Evolutionary conservation across 2,329 filamentous ascomycete species (phyloP).

Genomic region (Tolypocladium album): DNA sequence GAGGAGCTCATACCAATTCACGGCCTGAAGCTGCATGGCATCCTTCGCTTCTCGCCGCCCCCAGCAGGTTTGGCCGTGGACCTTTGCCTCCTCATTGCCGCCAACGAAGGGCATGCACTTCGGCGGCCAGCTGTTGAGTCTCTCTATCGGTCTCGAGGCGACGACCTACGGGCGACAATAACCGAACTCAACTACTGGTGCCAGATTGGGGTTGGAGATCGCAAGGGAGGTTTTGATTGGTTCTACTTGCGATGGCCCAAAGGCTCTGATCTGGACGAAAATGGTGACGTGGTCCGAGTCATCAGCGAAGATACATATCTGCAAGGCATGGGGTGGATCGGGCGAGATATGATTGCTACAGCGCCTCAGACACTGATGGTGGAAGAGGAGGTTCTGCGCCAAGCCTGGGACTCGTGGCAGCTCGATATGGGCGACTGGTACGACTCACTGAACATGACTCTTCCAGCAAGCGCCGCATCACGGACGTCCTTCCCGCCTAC

Average conservation of each 20-base stretch:
- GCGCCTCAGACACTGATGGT: slow-evolving; percentile 25
- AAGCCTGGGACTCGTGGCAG: slow-evolving; percentile 58
- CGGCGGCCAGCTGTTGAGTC: slow-evolving; percentile 52
- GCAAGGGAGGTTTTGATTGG: slow-evolving; percentile 84
- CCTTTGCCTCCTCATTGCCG: slow-evolving; percentile 71
- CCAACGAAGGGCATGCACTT: slow-evolving; percentile 79
- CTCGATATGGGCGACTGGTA: slow-evolving; percentile 52
- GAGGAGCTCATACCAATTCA: slow-evolving; percentile 71
- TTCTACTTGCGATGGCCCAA: slow-evolving; percentile 69
- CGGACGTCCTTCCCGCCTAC: slow-evolving; percentile 3
- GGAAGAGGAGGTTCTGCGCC: slow-evolving; percentile 53
- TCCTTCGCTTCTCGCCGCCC: slow-evolving; percentile 64
- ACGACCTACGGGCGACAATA: slow-evolving; percentile 72
- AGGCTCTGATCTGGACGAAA: slow-evolving; percentile 55
- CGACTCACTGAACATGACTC: slow-evolving; percentile 24
- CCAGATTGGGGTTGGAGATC: slow-evolving; percentile 85
- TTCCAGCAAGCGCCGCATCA: slow-evolving; percentile 20
- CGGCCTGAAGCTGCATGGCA: slow-evolving; percentile 69
- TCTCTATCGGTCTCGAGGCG: slow-evolving; percentile 57
- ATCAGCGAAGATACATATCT: slow-evolving; percentile 73
- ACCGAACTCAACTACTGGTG: slow-evolving; percentile 93
- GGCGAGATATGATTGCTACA: slow-evolving; percentile 43
- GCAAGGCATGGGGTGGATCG: slow-evolving; percentile 67
- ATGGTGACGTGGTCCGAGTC: slow-evolving; percentile 62
- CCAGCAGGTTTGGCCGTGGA: slow-evolving; percentile 62